These are phyloP conservation scores for Hyphopichia fennica DNA, from an alignment of 1,139 yeast species.

Conservation along the genomic window DNA sequence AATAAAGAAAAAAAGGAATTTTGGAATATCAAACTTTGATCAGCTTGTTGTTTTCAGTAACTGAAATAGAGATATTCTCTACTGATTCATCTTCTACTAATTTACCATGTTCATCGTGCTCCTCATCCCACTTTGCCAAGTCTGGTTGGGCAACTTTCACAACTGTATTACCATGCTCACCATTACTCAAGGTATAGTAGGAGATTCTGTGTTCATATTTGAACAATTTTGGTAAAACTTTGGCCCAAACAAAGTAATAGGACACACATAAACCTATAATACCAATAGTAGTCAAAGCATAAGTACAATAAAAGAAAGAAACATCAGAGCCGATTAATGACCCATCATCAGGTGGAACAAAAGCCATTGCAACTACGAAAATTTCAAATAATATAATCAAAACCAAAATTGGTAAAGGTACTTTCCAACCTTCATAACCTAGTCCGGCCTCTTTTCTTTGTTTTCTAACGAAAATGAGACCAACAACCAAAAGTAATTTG, in stretches of 20 bases:
- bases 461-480: constrained; percentile 34
- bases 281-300: constrained; percentile 27
- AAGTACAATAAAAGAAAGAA: constrained; percentile 29
- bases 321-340: constrained; percentile 37
- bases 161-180: constrained; percentile 41
- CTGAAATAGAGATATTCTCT: neutral
- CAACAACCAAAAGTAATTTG: constrained; percentile 32
- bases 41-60: too few relatives aligned
- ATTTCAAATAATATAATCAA: constrained; percentile 28
- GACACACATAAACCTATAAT: constrained; percentile 27
- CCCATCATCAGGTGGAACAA: constrained; percentile 37
- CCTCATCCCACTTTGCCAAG: constrained; percentile 32
- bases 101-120: constrained; percentile 17
- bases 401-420: constrained; percentile 30
- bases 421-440: constrained; percentile 28
- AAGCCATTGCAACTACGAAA: constrained; percentile 39
- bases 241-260: constrained; percentile 38
- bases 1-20: too few relatives aligned
- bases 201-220: constrained; percentile 32
- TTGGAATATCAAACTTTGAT: too few relatives aligned
- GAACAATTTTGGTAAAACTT: constrained; percentile 31
- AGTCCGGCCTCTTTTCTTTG: constrained; percentile 35
- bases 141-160: constrained; percentile 32
- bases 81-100: neutral
- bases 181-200: constrained; percentile 30